Evolutionary conservation across 306 rosid species (phyloP).

Genomic region (Ormosia semicastrata): DNA sequence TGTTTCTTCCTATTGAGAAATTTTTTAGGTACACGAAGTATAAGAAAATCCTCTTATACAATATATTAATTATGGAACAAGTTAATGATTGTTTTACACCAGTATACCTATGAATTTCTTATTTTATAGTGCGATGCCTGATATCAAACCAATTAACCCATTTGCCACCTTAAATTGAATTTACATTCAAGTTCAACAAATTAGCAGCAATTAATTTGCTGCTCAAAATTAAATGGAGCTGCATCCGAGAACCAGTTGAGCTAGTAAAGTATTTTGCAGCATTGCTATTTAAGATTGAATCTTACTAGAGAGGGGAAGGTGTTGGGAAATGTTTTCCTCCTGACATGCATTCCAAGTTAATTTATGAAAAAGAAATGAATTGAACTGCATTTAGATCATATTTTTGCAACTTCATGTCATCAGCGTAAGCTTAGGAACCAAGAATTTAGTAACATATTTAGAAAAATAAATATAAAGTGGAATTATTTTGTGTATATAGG

Average conservation of each 20-base stretch:
- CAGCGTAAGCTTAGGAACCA: background rate
- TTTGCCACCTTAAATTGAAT: no score
- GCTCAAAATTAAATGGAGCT: background rate
- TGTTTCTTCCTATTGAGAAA: background rate
- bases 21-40: background rate
- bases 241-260: background rate
- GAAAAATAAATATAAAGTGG: background rate
- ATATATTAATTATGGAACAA: no score
- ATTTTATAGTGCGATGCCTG: background rate
- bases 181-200: no score
- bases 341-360: background rate
- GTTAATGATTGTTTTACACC: no score
- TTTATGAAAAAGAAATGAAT: background rate
- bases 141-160: background rate
- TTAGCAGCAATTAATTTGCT: no score
- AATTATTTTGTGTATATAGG: background rate
- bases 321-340: background rate
- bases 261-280: background rate
- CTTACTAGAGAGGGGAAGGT: background rate
- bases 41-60: background rate
- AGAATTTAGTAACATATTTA: background rate
- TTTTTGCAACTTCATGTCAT: background rate
- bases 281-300: background rate
- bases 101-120: background rate
- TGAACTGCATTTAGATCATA: background rate